These are phyloP conservation scores for Yamadazyma triangularis DNA, from an alignment of 1,139 yeast genomes.

Conservation along the genomic window DNA sequence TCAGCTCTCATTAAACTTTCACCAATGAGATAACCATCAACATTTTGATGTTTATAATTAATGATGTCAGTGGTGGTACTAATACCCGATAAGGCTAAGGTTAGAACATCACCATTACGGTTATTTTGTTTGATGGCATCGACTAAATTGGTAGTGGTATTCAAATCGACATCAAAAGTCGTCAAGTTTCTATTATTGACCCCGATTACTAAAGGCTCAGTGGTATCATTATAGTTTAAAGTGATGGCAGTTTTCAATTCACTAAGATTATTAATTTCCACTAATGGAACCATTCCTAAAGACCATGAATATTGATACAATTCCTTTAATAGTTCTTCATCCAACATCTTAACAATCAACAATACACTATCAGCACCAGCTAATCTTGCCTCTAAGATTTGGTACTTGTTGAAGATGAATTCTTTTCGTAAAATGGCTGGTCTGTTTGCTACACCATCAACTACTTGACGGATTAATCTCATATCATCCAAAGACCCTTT, in stretches of 20 bases:
- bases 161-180: conserved; percentile 83
- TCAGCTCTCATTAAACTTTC: conserved; percentile 87
- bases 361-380: conserved; percentile 94
- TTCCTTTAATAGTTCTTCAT: conserved; percentile 46
- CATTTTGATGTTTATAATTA: conserved; percentile 68
- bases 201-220: conserved; percentile 74
- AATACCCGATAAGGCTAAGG: conserved; percentile 89
- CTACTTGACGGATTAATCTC: conserved; percentile 36
- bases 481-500: conserved; percentile 86
- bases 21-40: conserved; percentile 87
- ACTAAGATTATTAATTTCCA: conserved; percentile 79
- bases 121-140: conserved; percentile 38
- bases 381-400: conserved; percentile 85
- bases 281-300: conserved; percentile 89
- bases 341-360: conserved; percentile 89
- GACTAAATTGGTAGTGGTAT: conserved; percentile 71
- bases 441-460: conserved; percentile 61
- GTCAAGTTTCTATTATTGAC: conserved; percentile 92
- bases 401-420: conserved; percentile 81
- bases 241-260: conserved; percentile 68
- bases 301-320: conserved; percentile 68
- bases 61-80: conserved; percentile 63
- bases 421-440: conserved; percentile 93
- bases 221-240: conserved; percentile 38
- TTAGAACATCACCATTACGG: conserved; percentile 59